phyloP scores from a whole-genome alignment of 768 basidiomycete species.

The Leccinum uliginosum region DNA sequence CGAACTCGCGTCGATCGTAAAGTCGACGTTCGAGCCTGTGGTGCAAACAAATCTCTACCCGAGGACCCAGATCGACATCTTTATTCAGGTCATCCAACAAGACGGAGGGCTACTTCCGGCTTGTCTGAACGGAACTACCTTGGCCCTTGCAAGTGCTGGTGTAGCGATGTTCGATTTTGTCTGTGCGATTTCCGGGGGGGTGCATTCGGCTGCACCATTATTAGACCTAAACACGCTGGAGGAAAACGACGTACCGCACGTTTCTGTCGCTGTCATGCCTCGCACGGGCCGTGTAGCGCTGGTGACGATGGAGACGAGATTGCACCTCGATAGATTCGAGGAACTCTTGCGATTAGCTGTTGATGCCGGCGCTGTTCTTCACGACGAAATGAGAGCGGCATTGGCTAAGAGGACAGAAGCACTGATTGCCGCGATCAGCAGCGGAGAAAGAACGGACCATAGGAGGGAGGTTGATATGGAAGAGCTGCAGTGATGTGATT shows the following conservation, averaged over 20 bases:
- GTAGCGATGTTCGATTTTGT: slow-evolving; percentile 90
- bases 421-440: slow-evolving; percentile 61
- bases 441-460: slow-evolving; percentile 33
- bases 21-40: slow-evolving; percentile 95
- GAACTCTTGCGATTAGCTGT: slow-evolving; percentile 79
- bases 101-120: slow-evolving; percentile 91
- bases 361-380: slow-evolving; percentile 73
- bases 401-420: slow-evolving; percentile 58
- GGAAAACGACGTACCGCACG: slow-evolving; percentile 84
- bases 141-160: slow-evolving; percentile 87
- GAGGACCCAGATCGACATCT: slow-evolving; percentile 91
- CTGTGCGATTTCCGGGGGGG: slow-evolving; percentile 83
- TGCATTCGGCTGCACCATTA: slow-evolving; percentile 75
- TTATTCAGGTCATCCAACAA: slow-evolving; percentile 87
- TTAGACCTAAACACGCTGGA: slow-evolving; percentile 87
- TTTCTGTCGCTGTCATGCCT: slow-evolving; percentile 89
- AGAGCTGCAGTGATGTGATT: slow-evolving; percentile 29
- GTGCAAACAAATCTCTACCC: slow-evolving; percentile 89
- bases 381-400: slow-evolving; percentile 77
- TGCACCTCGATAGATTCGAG: slow-evolving; percentile 89
- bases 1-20: slow-evolving; percentile 83
- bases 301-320: slow-evolving; percentile 89
- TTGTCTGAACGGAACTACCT: slow-evolving; percentile 91
- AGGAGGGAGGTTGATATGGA: slow-evolving; percentile 36
- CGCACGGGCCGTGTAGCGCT: slow-evolving; percentile 79